Conservation (phyloP, 768 basidiomycete species). For the Rhizopogon salebrosus region DNA sequence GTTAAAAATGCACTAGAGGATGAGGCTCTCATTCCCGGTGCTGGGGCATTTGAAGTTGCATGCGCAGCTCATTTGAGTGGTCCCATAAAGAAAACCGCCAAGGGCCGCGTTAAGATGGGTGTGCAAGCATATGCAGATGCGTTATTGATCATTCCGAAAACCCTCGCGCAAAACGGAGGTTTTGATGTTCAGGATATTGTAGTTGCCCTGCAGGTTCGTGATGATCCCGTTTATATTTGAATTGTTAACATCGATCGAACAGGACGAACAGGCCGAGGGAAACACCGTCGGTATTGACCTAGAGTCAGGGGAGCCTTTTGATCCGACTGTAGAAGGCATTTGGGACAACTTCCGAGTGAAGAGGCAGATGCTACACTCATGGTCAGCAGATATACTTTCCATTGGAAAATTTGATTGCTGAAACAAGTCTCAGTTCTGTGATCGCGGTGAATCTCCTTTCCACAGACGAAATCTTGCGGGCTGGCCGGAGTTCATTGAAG, state of each 20-base stretch:
- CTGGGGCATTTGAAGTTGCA: conserved; percentile 94
- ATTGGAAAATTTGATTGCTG: conserved; percentile 16
- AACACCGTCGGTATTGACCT: conserved; percentile 89
- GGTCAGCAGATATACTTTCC: conserved; percentile 44
- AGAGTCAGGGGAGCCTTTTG: conserved; percentile 91
- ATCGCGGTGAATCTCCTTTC: conserved; percentile 94
- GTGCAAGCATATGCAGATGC: conserved; percentile 97
- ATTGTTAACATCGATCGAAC: conserved; percentile 7
- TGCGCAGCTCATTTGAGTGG: conserved; percentile 82
- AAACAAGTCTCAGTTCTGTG: conserved; percentile 56
- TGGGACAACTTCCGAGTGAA: conserved; percentile 99
- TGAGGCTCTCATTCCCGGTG: conserved; percentile 84
- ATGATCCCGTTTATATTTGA: conserved; percentile 8
- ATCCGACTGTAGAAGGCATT: conserved; percentile 91
- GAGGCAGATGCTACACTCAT: conserved; percentile 96
- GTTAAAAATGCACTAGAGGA: conserved; percentile 98
- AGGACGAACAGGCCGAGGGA: conserved; percentile 96
- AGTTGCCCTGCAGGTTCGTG: conserved; percentile 77
- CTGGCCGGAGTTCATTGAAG: conserved; percentile 83
- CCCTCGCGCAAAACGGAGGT: conserved; percentile 91
- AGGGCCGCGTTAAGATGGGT: conserved; percentile 95
- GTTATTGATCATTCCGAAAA: conserved; percentile 91
- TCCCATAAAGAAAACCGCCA: conserved; percentile 76
- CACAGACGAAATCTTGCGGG: conserved; percentile 92
- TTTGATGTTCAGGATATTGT: conserved; percentile 96